Percentiles rank a stretch among this genome's conserved stretches.
phyloP scores from a whole-genome alignment of 2,329 filamentous ascomycete genomes.

The Beauveria sp. region DNA sequence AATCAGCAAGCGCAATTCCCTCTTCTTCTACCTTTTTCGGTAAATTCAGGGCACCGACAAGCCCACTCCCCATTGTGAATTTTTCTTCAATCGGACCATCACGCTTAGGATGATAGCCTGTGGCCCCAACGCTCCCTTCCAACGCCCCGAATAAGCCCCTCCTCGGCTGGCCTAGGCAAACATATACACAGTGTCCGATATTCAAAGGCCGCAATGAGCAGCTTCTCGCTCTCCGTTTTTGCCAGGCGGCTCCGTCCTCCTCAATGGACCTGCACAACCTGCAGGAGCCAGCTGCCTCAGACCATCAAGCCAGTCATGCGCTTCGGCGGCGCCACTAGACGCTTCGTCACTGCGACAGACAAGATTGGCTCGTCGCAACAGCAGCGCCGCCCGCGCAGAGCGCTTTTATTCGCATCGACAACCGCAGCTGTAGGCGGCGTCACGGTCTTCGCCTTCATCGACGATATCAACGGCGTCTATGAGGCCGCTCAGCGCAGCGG shows the following conservation, averaged over 20 bases:
- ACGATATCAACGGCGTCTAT: slow-evolving; percentile 70
- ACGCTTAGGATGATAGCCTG: slow-evolving; percentile 7
- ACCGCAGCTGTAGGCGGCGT: slow-evolving; percentile 42
- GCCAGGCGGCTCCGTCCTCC: slow-evolving; percentile 31
- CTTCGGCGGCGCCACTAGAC: slow-evolving; percentile 18
- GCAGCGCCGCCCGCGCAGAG: slow-evolving; percentile 20
- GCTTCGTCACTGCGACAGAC: slow-evolving; percentile 22
- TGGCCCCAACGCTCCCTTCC: background rate
- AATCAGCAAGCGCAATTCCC: background rate
- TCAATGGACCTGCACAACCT: slow-evolving; percentile 40
- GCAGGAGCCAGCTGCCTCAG: slow-evolving; percentile 32
- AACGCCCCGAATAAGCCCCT: background rate
- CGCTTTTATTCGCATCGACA: slow-evolving; percentile 41
- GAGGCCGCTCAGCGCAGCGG: slow-evolving; percentile 69
- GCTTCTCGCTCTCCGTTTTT: slow-evolving; percentile 30
- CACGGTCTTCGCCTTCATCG: slow-evolving; percentile 47
- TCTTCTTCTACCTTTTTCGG: background rate
- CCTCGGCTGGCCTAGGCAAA: background rate
- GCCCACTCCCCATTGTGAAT: background rate
- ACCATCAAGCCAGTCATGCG: slow-evolving; percentile 20
- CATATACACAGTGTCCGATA: background rate
- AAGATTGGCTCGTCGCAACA: slow-evolving; percentile 17
- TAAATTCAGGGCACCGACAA: background rate
- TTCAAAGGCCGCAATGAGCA: slow-evolving; percentile 31
- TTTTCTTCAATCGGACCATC: background rate